Conservation (phyloP, 768 basidiomycete genomes). For the Psilocybe cyanescens region DNA sequence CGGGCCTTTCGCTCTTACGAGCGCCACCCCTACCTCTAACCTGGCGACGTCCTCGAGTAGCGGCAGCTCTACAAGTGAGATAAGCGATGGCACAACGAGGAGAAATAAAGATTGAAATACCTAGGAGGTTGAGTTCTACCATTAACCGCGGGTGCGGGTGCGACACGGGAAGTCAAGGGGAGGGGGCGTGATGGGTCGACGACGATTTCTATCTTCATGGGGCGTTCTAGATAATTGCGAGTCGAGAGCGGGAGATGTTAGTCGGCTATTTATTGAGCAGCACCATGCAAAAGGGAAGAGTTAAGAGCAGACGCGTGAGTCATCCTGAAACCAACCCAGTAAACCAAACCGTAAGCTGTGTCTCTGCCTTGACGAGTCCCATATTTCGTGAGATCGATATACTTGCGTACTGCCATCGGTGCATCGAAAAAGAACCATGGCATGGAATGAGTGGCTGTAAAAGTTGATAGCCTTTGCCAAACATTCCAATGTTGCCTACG, state of each 20-base stretch:
- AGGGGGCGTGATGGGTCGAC: constrained; percentile 81
- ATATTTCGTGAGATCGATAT: constrained; percentile 9
- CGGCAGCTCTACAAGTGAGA: constrained; percentile 32
- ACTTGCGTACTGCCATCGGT: constrained; percentile 5
- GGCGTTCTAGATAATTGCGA: constrained; percentile 69
- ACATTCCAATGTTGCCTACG: constrained; percentile 23
- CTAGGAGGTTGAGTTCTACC: constrained; percentile 31
- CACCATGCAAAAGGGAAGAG: constrained; percentile 46
- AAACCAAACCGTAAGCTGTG: constrained; percentile 42
- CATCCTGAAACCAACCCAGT: constrained; percentile 33
- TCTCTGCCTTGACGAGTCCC: constrained; percentile 36
- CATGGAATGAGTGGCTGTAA: constrained; percentile 34
- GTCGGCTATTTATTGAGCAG: constrained; percentile 48
- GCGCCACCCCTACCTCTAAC: constrained; percentile 44
- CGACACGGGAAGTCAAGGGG: constrained; percentile 82
- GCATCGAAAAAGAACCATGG: constrained; percentile 18
- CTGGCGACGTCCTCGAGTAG: constrained; percentile 50
- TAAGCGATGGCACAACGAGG: constrained; percentile 4
- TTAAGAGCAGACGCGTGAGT: constrained; percentile 35
- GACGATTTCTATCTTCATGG: constrained; percentile 99
- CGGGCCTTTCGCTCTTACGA: constrained; percentile 63
- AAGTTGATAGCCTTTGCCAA: constrained; percentile 22
- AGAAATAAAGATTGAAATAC: constrained; percentile 26
- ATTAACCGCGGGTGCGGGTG: constrained; percentile 58
- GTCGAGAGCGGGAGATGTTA: constrained; percentile 49